Evolutionary conservation across 805 yeast genomes (phyloP), one percentile per base, ranked within the genome.

Genomic region (Scheffersomyces amazonensis): DNA sequence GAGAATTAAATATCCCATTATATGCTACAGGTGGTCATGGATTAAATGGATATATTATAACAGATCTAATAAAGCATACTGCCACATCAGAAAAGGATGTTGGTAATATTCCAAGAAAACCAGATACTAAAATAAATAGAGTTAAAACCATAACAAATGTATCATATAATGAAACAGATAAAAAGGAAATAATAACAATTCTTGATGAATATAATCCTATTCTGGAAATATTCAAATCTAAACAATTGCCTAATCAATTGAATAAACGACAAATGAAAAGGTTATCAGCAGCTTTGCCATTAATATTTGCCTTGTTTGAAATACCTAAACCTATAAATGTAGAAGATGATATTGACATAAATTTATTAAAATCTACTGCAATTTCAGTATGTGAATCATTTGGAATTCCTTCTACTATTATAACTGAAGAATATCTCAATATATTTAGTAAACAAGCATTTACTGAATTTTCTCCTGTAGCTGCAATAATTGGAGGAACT

Each of bases 401-500:
- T 22, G 54, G 48, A 18, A 53, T 69, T 16, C 81, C 88, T 1
- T 28, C 41, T 9, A 63, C 71, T 2, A 59, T 76, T 5, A 42
- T 77, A 2, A 64, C 69, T 13, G 64, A 72, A 9, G 71, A 69
- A 19, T 61, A 70, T 36, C 45, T 76, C 18, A 56, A 62, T 4
- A 52, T 60, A 18, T 57, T 82, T 32, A 46, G 72, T 1, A 58
- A 53, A 16, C 87, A 83, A 52, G 72, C 71, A 6, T 66, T 52
- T 44, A 60, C 87, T 2, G 95, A 89, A 53, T 77, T 85, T 47
- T 75, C 88, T 9, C 96, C 97, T 1, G 81, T 82, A 0, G 80
- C 93, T 4, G 95, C 98, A 0, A 76, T 93, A 2, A 49, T 91
- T 5, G 99, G 98, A 5, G 99, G 98, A 1, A 74, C 87, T 1